Evolutionary conservation across 768 basidiomycete genomes (phyloP).

Genomic region (Boletus insuetus): DNA sequence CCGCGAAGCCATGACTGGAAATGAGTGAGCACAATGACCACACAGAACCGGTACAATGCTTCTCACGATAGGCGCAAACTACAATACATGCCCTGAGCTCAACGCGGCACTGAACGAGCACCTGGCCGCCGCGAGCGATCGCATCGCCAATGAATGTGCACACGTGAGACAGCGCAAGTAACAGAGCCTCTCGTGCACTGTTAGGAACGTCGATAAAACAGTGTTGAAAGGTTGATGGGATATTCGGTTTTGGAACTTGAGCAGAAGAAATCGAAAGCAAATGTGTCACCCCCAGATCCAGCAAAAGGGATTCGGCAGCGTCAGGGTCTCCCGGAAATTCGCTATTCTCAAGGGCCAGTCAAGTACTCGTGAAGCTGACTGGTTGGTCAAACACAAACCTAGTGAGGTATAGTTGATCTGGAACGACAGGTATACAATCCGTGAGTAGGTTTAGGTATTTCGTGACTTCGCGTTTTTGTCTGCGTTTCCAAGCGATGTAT

Average conservation of each 20-base stretch:
- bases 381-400: constrained; percentile 35
- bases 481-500: constrained; percentile 60
- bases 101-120: constrained; percentile 54
- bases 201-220: constrained; percentile 43
- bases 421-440: constrained; percentile 52
- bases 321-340: constrained; percentile 55
- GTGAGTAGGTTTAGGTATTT: constrained; percentile 49
- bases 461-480: constrained; percentile 50
- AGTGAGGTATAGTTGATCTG: constrained; percentile 47
- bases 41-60: not conserved
- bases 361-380: not conserved
- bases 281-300: constrained; percentile 53
- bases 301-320: constrained; percentile 48
- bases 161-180: constrained; percentile 46
- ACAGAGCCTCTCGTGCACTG: constrained; percentile 37
- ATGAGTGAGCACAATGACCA: not conserved
- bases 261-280: constrained; percentile 54
- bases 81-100: constrained; percentile 55
- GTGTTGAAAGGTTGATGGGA: constrained; percentile 35
- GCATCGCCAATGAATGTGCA: constrained; percentile 47
- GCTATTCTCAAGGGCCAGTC: constrained; percentile 27
- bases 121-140: constrained; percentile 38
- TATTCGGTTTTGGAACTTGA: constrained; percentile 34
- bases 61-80: constrained; percentile 52
- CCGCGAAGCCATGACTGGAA: constrained; percentile 47